Base-by-base conservation (phyloP, 2,329 filamentous ascomycete genomes). In the Stylonectria norvegica region DNA sequence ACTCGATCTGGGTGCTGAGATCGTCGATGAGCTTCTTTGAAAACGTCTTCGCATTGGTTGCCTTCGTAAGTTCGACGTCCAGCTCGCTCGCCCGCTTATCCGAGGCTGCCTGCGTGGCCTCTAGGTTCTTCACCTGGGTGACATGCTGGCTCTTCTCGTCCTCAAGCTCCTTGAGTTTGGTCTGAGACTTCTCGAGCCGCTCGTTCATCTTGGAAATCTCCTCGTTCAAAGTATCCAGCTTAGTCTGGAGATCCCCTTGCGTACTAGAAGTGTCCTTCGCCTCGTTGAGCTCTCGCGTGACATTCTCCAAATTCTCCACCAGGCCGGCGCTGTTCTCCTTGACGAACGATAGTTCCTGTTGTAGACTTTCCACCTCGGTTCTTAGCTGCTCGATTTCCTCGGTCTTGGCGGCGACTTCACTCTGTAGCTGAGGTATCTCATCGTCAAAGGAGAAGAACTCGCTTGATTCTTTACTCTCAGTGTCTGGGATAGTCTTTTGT, bases 381-480 rank as follows among this genome's bases (percentile, higher is more conserved):
- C 83, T 83, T 11, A 97, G 76, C 32, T 73, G 76, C 37, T 81
- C 76, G 25, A 93, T 80, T 62, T 91, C 83, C 29, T 79, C 76
- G 9, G 83, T 71, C 55, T 85, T 86, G 41, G 82, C 76, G 36
- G 81, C 74, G 4, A 93, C 63, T 51, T 93, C 85, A 1, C 78
- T 74, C 56, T 94, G 85, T n/a, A 95, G 68, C 38, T 86, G 80
- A 3, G 87, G 86, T 11, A 94, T 73, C 64, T 97, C 91, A 36
- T 85, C 84, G 43, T 97, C 90, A 54, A 89, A 94, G 0, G 89
- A 95, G 66, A 96, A 96, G 65, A 96, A 85, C 49, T 90, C 86
- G 14, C 64, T 68, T 4, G 66, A 62, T 3, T 59, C 52, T 48
- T 57, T 58, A 5, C 45, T 40, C 2, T 41, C 49, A 6, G 46